Evolutionary conservation across 768 basidiomycete species (phyloP).

Genomic region (Sarcodon sp.): DNA sequence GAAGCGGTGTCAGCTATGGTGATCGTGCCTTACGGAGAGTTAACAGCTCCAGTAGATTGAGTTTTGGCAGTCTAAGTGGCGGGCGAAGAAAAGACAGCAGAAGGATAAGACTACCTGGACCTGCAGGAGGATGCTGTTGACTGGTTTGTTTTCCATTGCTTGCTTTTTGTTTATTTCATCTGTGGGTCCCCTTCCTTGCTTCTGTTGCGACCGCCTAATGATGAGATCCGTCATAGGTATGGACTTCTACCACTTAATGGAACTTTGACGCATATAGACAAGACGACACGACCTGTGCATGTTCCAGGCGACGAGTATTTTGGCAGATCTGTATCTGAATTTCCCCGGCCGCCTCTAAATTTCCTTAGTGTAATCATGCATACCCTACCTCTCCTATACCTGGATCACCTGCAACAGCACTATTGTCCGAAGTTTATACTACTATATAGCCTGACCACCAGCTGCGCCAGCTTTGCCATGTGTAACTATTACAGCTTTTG

Average conservation of each 20-base stretch:
- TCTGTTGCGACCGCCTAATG: not conserved
- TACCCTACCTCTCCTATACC: too few species aligned
- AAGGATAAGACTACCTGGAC: slow-evolving; percentile 49
- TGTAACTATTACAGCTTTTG: too few species aligned
- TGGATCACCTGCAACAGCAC: too few species aligned
- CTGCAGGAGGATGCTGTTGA: slow-evolving; percentile 45
- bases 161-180: not conserved
- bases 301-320: not conserved
- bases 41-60: slow-evolving; percentile 80
- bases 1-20: slow-evolving; percentile 93
- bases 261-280: not conserved
- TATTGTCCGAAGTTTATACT: too few species aligned
- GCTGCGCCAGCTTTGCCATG: too few species aligned
- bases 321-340: not conserved
- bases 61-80: slow-evolving; percentile 74
- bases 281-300: not conserved
- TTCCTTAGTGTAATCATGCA: too few species aligned
- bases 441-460: not conserved
- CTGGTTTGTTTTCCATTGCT: not conserved
- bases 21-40: slow-evolving; percentile 87
- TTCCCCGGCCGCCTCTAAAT: too few species aligned
- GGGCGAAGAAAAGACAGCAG: slow-evolving; percentile 43
- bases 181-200: not conserved
- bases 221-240: not conserved
- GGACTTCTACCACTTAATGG: not conserved